These are phyloP conservation scores for Candida yuanshanica DNA, from an alignment of 805 yeast species.

Conservation along the genomic window DNA sequence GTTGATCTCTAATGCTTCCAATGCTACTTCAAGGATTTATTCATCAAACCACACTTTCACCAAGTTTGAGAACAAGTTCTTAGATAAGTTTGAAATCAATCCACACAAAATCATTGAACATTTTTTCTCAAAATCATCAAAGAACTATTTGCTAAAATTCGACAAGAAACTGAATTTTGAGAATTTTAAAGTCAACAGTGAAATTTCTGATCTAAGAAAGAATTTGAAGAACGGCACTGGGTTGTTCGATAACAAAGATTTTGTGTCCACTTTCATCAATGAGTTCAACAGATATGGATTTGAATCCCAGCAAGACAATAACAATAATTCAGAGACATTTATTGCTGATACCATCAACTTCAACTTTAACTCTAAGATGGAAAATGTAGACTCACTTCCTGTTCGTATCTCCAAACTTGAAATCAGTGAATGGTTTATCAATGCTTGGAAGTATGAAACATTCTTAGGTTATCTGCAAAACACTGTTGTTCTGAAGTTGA, in stretches of 20 bases:
- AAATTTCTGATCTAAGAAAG: conserved; percentile 19
- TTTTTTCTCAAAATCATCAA: conserved; percentile 31
- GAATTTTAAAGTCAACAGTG: conserved; percentile 22
- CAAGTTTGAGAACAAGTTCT: conserved; percentile 34
- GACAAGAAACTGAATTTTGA: conserved; percentile 27
- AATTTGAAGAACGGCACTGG: conserved; percentile 18
- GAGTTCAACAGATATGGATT: conserved; percentile 24
- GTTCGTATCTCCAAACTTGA: conserved; percentile 31
- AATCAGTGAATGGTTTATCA: conserved; percentile 34
- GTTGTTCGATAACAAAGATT: conserved; percentile 20
- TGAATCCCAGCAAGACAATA: conserved; percentile 15
- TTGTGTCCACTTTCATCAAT: conserved; percentile 22
- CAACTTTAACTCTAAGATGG: conserved; percentile 23
- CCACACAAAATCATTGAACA: conserved; percentile 30
- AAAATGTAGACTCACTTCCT: conserved; percentile 20
- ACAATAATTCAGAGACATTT: conserved; percentile 18
- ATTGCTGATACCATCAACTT: conserved; percentile 25
- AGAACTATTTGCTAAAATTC: conserved; percentile 28
- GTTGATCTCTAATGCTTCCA: conserved; percentile 30
- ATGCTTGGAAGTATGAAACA: conserved; percentile 35
- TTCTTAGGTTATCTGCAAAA: conserved; percentile 29
- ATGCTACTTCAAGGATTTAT: conserved; percentile 28
- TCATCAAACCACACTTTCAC: conserved; percentile 30
- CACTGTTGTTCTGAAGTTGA: conserved; percentile 30
- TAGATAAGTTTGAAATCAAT: conserved; percentile 36